A percentile compares a stretch with the other conserved stretches of the same genome.
Evolutionary conservation across 192 early-diverging fungal species (phyloP).

Genomic region (Thoreauomyces humboldtii): DNA sequence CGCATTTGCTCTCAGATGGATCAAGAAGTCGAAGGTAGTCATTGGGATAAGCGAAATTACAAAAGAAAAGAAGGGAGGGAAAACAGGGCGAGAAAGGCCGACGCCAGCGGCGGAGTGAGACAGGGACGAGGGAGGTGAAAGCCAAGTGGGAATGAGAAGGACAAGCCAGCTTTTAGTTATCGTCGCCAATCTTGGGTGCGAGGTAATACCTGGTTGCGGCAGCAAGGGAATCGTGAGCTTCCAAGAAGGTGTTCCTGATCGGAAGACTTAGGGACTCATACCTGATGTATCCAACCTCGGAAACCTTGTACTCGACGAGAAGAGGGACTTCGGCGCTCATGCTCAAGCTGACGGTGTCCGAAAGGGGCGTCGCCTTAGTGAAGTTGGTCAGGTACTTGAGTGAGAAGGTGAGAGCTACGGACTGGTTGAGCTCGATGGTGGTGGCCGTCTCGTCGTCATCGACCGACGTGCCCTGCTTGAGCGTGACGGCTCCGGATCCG

Average conservation of each 20-base stretch:
- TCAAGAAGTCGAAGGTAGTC: too few relatives aligned
- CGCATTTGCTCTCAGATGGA: too few relatives aligned
- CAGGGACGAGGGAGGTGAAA: too few relatives aligned
- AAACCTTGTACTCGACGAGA: conserved; percentile 91
- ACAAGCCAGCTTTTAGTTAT: conserved; percentile 16
- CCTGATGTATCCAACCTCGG: conserved; percentile 84
- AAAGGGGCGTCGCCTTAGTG: conserved; percentile 88
- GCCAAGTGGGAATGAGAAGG: too few relatives aligned
- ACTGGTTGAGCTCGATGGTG: conserved; percentile 76
- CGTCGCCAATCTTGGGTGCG: conserved; percentile 75
- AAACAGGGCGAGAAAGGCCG: too few relatives aligned
- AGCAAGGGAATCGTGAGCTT: not conserved
- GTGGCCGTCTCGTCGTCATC: conserved; percentile 58
- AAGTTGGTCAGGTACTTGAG: conserved; percentile 95
- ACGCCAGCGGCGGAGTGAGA: too few relatives aligned
- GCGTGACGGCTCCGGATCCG: conserved; percentile 76
- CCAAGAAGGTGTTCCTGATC: not conserved
- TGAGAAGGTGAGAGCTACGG: conserved; percentile 81
- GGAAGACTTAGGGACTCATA: conserved; percentile 28
- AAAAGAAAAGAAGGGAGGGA: too few relatives aligned
- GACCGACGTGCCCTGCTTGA: conserved; percentile 71
- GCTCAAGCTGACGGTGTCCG: conserved; percentile 71
- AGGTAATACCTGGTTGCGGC: conserved; percentile 69
- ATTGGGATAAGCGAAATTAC: too few relatives aligned
- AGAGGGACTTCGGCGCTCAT: conserved; percentile 87